These are phyloP conservation scores for Trypanosoma lewisi DNA, from an alignment of 208 protist species.

Conservation along the genomic window DNA sequence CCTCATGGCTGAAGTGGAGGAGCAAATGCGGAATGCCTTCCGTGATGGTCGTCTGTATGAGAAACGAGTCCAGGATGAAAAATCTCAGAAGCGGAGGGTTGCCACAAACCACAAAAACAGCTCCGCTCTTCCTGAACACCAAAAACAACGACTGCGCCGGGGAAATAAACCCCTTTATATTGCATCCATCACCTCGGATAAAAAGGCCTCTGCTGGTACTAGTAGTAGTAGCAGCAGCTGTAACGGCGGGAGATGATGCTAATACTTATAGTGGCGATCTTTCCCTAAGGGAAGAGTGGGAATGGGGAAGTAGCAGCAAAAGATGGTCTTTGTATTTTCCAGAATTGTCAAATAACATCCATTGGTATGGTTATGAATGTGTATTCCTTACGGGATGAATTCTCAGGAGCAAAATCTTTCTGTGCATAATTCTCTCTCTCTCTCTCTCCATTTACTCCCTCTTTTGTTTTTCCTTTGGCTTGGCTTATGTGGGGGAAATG, in stretches of 20 bases:
- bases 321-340: not conserved
- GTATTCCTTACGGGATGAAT: not conserved
- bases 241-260: not conserved
- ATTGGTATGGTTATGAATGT: not conserved
- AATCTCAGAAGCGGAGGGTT: constrained; percentile 13
- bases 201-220: not conserved
- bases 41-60: constrained; percentile 63
- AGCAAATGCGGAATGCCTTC: constrained; percentile 69
- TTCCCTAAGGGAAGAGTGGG: not conserved
- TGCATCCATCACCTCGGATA: not conserved
- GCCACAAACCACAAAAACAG: not conserved
- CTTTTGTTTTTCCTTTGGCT: not conserved
- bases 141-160: not conserved
- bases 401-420: not conserved
- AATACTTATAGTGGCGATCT: not conserved
- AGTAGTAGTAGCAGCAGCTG: constrained; percentile 1
- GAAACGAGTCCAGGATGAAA: constrained; percentile 26
- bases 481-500: not conserved
- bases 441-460: not conserved
- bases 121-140: not conserved
- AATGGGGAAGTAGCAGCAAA: not conserved
- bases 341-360: not conserved
- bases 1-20: constrained; percentile 70
- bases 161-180: not conserved
- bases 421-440: too few relatives aligned